Percentiles rank a stretch among this genome's conserved stretches.
Evolutionary conservation across 768 basidiomycete species (phyloP).

Genomic region (Kwoniella dejecticola): DNA sequence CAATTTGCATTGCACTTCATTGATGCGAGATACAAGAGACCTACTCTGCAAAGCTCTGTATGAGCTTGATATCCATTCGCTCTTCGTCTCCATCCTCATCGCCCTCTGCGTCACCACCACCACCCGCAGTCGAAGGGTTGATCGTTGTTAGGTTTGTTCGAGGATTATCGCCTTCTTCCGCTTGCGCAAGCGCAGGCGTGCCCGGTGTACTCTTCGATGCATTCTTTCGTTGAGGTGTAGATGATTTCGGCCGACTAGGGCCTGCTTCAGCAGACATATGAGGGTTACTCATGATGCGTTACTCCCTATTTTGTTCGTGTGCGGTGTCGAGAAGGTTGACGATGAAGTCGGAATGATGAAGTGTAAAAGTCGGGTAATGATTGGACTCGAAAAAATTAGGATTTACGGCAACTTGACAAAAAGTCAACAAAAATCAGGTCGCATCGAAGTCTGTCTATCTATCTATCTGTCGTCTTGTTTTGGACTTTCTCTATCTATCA

Average conservation of each 20-base stretch:
- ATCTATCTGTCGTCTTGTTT: neutral
- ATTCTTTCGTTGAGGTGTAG: conserved; percentile 1
- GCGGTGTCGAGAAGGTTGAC: too few species aligned
- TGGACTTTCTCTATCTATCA: too few species aligned
- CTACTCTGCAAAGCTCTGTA: conserved; percentile 48
- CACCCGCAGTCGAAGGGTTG: neutral
- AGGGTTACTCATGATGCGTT: conserved; percentile 5
- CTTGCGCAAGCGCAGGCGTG: neutral
- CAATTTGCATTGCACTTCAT: too few species aligned
- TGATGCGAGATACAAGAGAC: conserved; percentile 2
- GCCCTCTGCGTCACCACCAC: conserved; percentile 23
- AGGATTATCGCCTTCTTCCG: conserved; percentile 18
- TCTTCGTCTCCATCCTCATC: conserved; percentile 51
- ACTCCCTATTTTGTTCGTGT: too few species aligned
- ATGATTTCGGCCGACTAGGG: conserved; percentile 17
- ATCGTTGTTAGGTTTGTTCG: conserved; percentile 5
- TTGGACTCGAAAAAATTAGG: conserved; percentile 18
- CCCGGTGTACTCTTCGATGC: neutral
- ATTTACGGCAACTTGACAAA: neutral
- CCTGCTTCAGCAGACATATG: conserved; percentile 1
- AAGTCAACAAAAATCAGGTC: neutral
- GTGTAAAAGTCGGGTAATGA: conserved; percentile 17
- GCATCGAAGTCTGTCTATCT: too few species aligned
- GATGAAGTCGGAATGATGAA: neutral
- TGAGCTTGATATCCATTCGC: conserved; percentile 41